phyloP scores from a whole-genome alignment of 768 basidiomycete genomes.

The Tylopilus cervinicoccineus region DNA sequence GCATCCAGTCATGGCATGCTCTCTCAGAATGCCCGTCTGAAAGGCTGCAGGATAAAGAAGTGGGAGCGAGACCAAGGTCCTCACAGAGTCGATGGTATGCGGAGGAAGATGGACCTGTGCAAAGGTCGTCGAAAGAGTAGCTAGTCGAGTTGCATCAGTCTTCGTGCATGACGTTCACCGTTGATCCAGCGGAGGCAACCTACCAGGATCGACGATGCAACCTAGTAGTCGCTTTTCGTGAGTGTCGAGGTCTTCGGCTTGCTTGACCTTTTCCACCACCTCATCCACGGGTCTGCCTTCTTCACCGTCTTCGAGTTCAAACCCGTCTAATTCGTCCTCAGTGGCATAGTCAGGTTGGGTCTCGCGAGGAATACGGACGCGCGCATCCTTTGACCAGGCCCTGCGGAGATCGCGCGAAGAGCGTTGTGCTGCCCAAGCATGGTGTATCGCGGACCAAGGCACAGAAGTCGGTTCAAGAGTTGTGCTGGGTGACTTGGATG shows the following conservation, averaged over 20 bases:
- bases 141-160: conserved; percentile 34
- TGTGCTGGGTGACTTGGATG: conserved; percentile 18
- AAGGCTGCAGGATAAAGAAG: conserved; percentile 86
- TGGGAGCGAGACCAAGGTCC: conserved; percentile 88
- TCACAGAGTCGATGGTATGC: conserved; percentile 87
- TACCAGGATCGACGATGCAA: conserved; percentile 83
- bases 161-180: background rate
- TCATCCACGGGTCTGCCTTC: conserved; percentile 45
- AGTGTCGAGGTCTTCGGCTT: conserved; percentile 69
- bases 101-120: conserved; percentile 83
- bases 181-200: conserved; percentile 15
- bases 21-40: conserved; percentile 82
- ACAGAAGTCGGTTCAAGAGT: conserved; percentile 50
- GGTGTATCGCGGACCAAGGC: conserved; percentile 62
- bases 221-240: conserved; percentile 78
- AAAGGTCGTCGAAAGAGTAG: conserved; percentile 77
- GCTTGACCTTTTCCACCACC: conserved; percentile 72
- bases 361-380: conserved; percentile 32
- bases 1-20: conserved; percentile 88
- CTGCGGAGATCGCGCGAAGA: conserved; percentile 50
- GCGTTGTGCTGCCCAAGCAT: conserved; percentile 61
- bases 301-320: conserved; percentile 34
- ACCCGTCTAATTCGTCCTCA: conserved; percentile 29
- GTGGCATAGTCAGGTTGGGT: conserved; percentile 32
- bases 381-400: conserved; percentile 55